Conservation (phyloP, 768 basidiomycete species). For the Psilocybe cubensis region DNA sequence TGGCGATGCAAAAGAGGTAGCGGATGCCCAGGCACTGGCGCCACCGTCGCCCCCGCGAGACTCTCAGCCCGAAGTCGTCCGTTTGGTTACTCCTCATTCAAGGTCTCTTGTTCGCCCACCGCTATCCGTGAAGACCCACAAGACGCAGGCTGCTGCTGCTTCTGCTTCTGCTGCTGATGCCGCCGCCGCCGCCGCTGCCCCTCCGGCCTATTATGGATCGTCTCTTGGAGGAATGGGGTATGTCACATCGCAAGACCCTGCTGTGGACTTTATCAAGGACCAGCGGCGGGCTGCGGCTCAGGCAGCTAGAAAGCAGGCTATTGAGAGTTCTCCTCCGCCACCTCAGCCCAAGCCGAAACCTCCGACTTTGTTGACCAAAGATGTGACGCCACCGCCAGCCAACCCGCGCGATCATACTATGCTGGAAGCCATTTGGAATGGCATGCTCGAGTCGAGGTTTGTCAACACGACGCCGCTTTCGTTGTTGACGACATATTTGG, state of each 20-base stretch:
- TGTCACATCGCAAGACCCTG: slow-evolving; percentile 17
- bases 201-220: slow-evolving; percentile 3
- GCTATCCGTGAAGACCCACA: slow-evolving; percentile 11
- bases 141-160: neutral
- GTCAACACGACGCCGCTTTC: slow-evolving; percentile 70
- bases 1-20: neutral
- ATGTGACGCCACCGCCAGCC: slow-evolving; percentile 24
- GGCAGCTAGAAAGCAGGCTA: neutral
- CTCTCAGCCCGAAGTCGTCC: neutral
- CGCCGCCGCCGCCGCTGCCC: neutral
- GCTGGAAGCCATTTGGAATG: slow-evolving; percentile 65
- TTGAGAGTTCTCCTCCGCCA: neutral
- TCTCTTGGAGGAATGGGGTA: slow-evolving; percentile 28
- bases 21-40: neutral
- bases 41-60: neutral
- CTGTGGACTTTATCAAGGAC: slow-evolving; percentile 14
- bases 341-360: neutral
- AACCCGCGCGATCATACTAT: slow-evolving; percentile 73
- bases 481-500: slow-evolving; percentile 57
- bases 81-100: slow-evolving; percentile 3
- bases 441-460: slow-evolving; percentile 70
- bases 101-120: slow-evolving; percentile 11
- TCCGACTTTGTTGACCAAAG: neutral
- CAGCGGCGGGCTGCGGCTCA: slow-evolving; percentile 8
- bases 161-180: neutral